Evolutionary conservation across 345 rosid genomes (phyloP), one percentile per base, ranked within the genome.

Genomic region (Mercurialis annua): DNA sequence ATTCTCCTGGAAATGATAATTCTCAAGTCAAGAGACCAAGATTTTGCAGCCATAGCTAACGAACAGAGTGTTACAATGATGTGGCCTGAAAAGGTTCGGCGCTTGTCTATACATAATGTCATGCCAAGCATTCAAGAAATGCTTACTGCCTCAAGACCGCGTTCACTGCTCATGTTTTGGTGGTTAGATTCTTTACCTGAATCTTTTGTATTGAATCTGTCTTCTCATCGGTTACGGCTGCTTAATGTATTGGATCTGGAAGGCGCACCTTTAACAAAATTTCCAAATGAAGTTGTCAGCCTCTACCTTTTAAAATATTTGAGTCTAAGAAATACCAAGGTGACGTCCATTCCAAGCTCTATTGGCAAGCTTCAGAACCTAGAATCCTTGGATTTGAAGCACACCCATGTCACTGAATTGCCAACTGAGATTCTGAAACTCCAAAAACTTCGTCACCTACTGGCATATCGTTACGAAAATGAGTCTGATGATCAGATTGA

Each of bases 301-400:
- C 38, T 60, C 16, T 54, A 16, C 38, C 60, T 57, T n/a, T 29
- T 77, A n/a, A 69, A n/a, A 38, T 72, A 68, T 49, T 65, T 77
- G 2, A 77, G 71, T 64, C 50, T 48, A n/a, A 72, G 66, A 33
- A 18, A 56, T 40, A 72, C 80, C 38, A 61, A 64, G 59, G 57
- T 72, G 20, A 59, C 53, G 55, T 20, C 1, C 15, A 44, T 77
- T 69, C 74, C 81, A 48, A 52, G 74, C 18, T 64, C n/a, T 12
- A 77, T 77, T 17, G 74, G 77, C 40, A 69, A 69, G 71, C 81
- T 77, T 48, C 71, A 73, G 23, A 65, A 49, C 56, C 68, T 77
- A 0, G 81, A 77, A 71, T 73, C 74, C 26, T 64, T 73, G 29
- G 75, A 73, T 62, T 74, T 73, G 21, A 77, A 77, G 44, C 75